Base-by-base conservation (phyloP, 768 basidiomycete species). In the Paxillus rubicundulus region DNA sequence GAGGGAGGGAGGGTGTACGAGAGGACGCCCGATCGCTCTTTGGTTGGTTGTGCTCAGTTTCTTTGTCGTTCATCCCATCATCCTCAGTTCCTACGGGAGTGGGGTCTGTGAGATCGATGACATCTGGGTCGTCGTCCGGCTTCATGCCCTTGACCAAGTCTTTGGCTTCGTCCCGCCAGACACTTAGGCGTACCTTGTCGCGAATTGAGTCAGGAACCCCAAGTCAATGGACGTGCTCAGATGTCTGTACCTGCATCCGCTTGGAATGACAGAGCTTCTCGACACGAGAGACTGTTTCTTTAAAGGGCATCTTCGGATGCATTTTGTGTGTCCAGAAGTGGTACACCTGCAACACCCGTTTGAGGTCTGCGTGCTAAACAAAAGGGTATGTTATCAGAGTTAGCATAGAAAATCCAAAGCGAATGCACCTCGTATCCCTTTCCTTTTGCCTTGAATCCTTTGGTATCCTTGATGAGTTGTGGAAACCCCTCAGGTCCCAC, bases 251-350 rank as follows among this genome's bases (percentile, higher is more conserved):
- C 71, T 87, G 80, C 86, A 98, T 89, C 13, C 89, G 81, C 46
- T 84, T 83, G 6, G 89, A 86, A 59, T 89, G 89, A 64, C 92
- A 97, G 10, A 97, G 69, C 60, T 87, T 91, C 74, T 99, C 96
- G 9, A 98, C 82, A 9, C 87, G 79, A 30, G 82, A 73, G 5
- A 96, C 84, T 0, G 93, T 96, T 63, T 97, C 94, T 41, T 77
- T 77, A 68, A 98, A 97, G 37, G 87, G 85, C 4, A 82, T 86
- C 62, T 88, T 92, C 5, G 97, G 97, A 65, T 88, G 95, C 77
- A 99, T 77, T 61, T 80, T 82, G 72, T 98, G 97, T 4, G 92
- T 81, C 97, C 97, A 99, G 61, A 93, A 89, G 63, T 94, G 92
- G 66, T 98, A 98, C 33, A 89, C 73, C 55, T 85, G 82, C 49